Percentiles rank a stretch among this genome's conserved stretches.
Conservation (phyloP, 331 rosid genomes). For the Cucumis variabilis region DNA sequence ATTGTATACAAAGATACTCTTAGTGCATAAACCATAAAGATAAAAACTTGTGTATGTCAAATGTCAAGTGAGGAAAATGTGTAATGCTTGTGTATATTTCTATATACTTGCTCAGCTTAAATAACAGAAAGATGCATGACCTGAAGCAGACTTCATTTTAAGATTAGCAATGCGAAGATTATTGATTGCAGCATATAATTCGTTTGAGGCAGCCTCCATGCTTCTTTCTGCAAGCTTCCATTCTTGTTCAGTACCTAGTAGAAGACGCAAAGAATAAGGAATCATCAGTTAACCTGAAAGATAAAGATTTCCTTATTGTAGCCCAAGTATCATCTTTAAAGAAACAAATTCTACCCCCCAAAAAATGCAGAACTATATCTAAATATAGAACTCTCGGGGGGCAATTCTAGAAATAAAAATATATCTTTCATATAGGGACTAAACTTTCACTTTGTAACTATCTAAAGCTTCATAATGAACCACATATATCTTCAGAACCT, state of each 20-base stretch:
- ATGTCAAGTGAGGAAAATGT: neutral
- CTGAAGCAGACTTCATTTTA: constrained; percentile 92
- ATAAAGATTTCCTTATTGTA: constrained; percentile 24
- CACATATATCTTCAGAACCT: neutral
- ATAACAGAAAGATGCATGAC: constrained; percentile 46
- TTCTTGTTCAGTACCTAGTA: constrained; percentile 91
- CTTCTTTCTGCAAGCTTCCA: constrained; percentile 91
- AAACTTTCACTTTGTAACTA: constrained; percentile 4
- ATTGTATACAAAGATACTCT: neutral
- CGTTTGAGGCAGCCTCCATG: constrained; percentile 89
- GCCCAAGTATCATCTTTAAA: neutral
- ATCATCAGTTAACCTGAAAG: constrained; percentile 20
- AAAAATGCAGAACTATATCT: neutral
- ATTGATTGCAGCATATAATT: constrained; percentile 73
- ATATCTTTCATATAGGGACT: neutral
- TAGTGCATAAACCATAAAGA: neutral
- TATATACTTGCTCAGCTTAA: constrained; percentile 15
- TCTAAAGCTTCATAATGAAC: constrained; percentile 16
- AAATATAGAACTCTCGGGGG: neutral
- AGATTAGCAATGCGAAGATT: constrained; percentile 77
- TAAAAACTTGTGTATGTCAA: constrained; percentile 4
- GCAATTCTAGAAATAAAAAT: neutral
- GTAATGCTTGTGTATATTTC: neutral
- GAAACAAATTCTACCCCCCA: constrained; percentile 15
- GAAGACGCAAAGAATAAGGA: constrained; percentile 39